Conservation (phyloP, 2,329 filamentous ascomycete species). For the Ophiostoma pallidulum region DNA sequence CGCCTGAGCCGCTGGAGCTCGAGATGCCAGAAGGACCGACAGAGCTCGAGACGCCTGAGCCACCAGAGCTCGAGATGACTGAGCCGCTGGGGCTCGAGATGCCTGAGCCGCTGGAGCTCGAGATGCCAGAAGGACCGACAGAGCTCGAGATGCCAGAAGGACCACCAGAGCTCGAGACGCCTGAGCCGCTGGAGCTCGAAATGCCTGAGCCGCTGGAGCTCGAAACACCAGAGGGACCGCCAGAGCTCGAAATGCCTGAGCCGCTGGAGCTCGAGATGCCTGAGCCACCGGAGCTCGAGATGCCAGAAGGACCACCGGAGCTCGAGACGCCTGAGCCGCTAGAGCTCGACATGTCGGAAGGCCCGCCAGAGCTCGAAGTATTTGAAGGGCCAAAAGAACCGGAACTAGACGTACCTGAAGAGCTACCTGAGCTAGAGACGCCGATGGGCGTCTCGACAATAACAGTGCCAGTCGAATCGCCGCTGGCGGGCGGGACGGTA, state of each 20-base stretch:
- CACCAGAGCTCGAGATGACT: neutral
- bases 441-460: slow-evolving; percentile 12
- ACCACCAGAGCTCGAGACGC: neutral
- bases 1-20: neutral
- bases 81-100: neutral
- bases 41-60: neutral
- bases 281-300: neutral
- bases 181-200: neutral
- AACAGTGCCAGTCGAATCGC: slow-evolving; percentile 10
- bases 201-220: neutral
- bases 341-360: neutral
- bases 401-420: neutral
- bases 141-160: neutral
- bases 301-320: neutral
- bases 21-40: neutral
- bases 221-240: neutral
- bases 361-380: neutral
- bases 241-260: neutral
- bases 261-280: neutral
- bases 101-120: neutral
- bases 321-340: neutral
- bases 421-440: neutral
- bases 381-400: neutral
- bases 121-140: neutral
- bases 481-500: slow-evolving; percentile 11